Conservation (phyloP, 140 eudicot species). For the Cichorium intybus region DNA sequence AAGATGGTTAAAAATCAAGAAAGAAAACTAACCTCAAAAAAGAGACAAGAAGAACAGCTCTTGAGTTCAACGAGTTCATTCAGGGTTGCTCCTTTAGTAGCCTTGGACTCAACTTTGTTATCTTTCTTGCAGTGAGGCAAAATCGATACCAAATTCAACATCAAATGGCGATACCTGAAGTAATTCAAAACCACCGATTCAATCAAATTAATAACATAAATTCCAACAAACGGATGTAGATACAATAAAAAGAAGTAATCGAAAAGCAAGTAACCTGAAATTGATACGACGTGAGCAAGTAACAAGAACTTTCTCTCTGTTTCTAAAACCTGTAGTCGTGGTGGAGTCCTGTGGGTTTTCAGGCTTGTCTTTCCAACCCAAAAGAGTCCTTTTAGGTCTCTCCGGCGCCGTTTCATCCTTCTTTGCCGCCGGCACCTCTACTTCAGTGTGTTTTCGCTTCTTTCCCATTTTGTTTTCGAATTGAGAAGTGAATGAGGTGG, state of each 20-base stretch:
- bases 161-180: constrained; percentile 83
- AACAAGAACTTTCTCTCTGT: constrained; percentile 80
- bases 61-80: constrained; percentile 93
- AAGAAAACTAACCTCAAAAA: constrained; percentile 64
- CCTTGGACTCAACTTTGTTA: constrained; percentile 87
- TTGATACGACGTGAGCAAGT: constrained; percentile 93
- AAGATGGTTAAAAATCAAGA: background rate
- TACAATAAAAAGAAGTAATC: background rate
- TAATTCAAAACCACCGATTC: background rate
- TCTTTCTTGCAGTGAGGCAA: constrained; percentile 91
- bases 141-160: constrained; percentile 83
- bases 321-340: constrained; percentile 41
- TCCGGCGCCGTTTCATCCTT: constrained; percentile 62
- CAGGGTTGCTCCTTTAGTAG: constrained; percentile 76
- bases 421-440: constrained; percentile 26
- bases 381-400: constrained; percentile 74
- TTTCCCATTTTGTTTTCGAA: constrained; percentile 55
- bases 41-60: constrained; percentile 86
- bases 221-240: background rate
- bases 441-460: constrained; percentile 77
- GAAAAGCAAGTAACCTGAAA: constrained; percentile 52
- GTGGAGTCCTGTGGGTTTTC: constrained; percentile 15
- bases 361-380: constrained; percentile 62
- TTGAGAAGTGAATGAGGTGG: background rate
- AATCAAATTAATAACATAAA: background rate